Evolutionary conservation across 169 alveolate species (phyloP), one percentile per base, ranked within the genome.

Genomic region (Miamiensis avidus): DNA sequence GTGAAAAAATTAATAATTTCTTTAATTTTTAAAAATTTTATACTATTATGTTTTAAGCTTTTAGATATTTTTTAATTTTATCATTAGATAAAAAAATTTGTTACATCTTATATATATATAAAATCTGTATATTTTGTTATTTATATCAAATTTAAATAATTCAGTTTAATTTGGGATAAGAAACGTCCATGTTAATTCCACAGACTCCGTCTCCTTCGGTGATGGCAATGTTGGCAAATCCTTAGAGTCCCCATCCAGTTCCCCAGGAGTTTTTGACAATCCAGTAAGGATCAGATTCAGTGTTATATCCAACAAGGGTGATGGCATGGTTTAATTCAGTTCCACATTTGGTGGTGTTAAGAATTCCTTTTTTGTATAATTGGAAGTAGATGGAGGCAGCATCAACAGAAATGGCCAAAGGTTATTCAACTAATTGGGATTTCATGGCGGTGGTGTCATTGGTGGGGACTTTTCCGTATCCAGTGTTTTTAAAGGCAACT

Each of bases 191-290:
- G n/a, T n/a, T n/a, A n/a, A n/a, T n/a, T n/a, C n/a, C n/a, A n/a
- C n/a, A n/a, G n/a, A n/a, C n/a, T n/a, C n/a, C n/a, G n/a, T n/a
- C n/a, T n/a, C n/a, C n/a, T n/a, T n/a, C n/a, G n/a, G n/a, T n/a
- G n/a, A n/a, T 75, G 65, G 88, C 90, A 64, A 95, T 78, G 69
- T 92, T 92, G 81, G 89, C 83, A 78, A 79, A 92, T 29, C 97
- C 96, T 28, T 87, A 78, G 33, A 89, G 93, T 28, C 97, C 97
- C 95, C 95, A 94, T 16, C 78, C 34, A 0, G 86, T 65, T 16
- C 97, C 95, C 97, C 97, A 94, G 25, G 95, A 91, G 86, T 94
- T 94, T 78, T 74, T 78, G 29, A 92, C 87, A 73, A 84, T 28
- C 91, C 91, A 92, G 29, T 78, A 78, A 34, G n/a, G n/a, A n/a